Base-by-base conservation (phyloP, 371 early-diverging fungal genomes). In the Phascolomyces articulosus region DNA sequence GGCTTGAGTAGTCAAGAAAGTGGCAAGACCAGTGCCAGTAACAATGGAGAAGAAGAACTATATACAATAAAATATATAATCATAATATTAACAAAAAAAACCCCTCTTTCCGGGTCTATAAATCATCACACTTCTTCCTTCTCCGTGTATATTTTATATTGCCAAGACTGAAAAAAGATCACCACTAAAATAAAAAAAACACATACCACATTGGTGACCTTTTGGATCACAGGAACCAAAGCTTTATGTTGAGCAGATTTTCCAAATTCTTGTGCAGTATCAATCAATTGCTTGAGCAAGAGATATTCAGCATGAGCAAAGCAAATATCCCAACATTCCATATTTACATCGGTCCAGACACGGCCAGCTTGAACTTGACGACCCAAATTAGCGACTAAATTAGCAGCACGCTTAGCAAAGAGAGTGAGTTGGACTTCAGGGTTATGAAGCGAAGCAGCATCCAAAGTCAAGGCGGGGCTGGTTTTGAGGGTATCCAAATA, bases 381-480 rank as follows among this genome's bases (percentile, higher is more conserved):
- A 51, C 64, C 79, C 26, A 91, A 71, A 10, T 80, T 80, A 7
- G 73, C 73, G 0, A 83, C 85, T 27, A 85, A 71, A n/a, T 85
- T 75, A 40, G 80, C 82, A 1, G 91, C 83, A 27, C 91, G 87
- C 54, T 71, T 83, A 44, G 84, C 84, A 62, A 87, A 87, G 9
- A 90, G 64, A 18, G 80, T 69, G 44, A 90, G 69, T 56, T 89
- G 90, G 0, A 81, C 70, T 11, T 78, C 56, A 23, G 83, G 73
- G 20, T 82, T 74, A 23, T 78, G 60, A 59, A 85, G 67, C 21
- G 70, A 70, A 2, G 51, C 51, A 2, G 54, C 48, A 2, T 63
- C 66, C 3, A 66, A 51, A 24, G 65, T 64, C n/a, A 74, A 64
- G 13, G 72, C 20, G 27, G 71, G 55, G 8, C 72, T 68, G 21